phyloP scores from a whole-genome alignment of 768 basidiomycete genomes.

The Podaxis sp. region DNA sequence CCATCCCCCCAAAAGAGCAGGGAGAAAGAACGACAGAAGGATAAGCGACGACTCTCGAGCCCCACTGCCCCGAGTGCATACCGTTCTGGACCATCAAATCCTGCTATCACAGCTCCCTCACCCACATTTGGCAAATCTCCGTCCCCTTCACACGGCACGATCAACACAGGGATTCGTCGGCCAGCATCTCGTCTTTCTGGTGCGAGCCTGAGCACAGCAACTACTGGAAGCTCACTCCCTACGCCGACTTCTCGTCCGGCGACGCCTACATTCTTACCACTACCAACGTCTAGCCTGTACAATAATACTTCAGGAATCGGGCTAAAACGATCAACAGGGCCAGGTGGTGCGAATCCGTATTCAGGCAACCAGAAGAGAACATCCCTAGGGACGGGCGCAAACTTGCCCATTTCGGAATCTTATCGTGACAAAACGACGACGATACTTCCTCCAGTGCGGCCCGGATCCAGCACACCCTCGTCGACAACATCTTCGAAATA shows the following conservation, averaged over 20 bases:
- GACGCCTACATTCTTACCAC: conserved; percentile 74
- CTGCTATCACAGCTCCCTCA: conserved; percentile 21
- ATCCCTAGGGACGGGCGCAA: conserved; percentile 51
- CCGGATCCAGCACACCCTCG: conserved; percentile 24
- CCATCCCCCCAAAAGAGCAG: conserved; percentile 61
- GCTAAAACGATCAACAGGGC: conserved; percentile 59
- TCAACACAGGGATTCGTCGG: conserved; percentile 46
- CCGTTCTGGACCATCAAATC: conserved; percentile 32
- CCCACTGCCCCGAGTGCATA: conserved; percentile 54
- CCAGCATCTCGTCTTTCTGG: conserved; percentile 74
- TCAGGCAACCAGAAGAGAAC: conserved; percentile 47
- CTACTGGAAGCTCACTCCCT: conserved; percentile 57
- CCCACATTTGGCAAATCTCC: conserved; percentile 12
- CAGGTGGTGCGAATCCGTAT: conserved; percentile 35
- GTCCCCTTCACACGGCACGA: conserved; percentile 37
- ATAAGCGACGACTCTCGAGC: conserved; percentile 55
- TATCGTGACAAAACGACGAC: conserved; percentile 31
- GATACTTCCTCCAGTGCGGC: conserved; percentile 25
- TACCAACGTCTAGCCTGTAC: conserved; percentile 53
- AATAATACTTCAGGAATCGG: conserved; percentile 34
- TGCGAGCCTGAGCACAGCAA: conserved; percentile 42
- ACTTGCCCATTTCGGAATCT: conserved; percentile 23
- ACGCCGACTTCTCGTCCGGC: conserved; percentile 67
- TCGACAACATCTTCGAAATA: conserved; percentile 24
- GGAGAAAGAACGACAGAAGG: conserved; percentile 39